phyloP scores from a whole-genome alignment of 2,329 filamentous ascomycete genomes.

The Cladophialophora exuberans region DNA sequence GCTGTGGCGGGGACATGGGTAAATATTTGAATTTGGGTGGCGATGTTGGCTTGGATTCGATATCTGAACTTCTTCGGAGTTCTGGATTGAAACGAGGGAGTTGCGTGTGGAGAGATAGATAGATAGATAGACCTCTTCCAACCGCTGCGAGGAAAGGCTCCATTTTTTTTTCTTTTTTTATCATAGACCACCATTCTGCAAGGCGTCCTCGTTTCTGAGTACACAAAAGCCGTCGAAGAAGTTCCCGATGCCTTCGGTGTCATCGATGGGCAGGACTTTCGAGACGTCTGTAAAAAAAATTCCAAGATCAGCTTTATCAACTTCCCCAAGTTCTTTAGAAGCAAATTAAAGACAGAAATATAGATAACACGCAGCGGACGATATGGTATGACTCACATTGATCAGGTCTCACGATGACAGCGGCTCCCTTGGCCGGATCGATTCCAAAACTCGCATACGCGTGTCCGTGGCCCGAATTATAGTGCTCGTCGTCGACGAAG shows the following conservation, averaged over 20 bases:
- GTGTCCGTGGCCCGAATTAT: conserved; percentile 59
- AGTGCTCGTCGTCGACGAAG: conserved; percentile 60
- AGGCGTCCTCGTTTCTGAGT: conserved; percentile 5
- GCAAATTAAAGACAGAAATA: too few species aligned
- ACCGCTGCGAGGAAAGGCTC: too few species aligned
- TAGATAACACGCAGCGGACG: too few species aligned
- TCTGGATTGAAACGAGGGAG: too few species aligned
- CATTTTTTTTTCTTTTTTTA: neutral
- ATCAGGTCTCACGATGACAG: conserved; percentile 63
- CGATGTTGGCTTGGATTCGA: too few species aligned
- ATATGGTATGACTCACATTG: conserved; percentile 53
- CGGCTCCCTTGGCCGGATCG: conserved; percentile 47
- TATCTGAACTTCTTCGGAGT: too few species aligned
- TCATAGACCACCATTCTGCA: conserved; percentile 6
- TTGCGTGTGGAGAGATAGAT: neutral
- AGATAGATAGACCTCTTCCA: too few species aligned
- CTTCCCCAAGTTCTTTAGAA: too few species aligned
- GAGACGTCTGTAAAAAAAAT: conserved; percentile 42
- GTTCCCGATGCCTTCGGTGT: conserved; percentile 38
- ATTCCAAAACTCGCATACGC: conserved; percentile 62
- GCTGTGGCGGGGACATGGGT: conserved; percentile 9
- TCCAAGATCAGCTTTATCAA: too few species aligned
- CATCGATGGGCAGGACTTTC: conserved; percentile 40
- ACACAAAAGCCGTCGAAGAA: conserved; percentile 42
- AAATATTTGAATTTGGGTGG: neutral